A percentile compares a stretch with the other conserved stretches of the same genome.
phyloP scores from a whole-genome alignment of 2,329 filamentous ascomycete genomes.

The Cladorrhinum sp. region DNA sequence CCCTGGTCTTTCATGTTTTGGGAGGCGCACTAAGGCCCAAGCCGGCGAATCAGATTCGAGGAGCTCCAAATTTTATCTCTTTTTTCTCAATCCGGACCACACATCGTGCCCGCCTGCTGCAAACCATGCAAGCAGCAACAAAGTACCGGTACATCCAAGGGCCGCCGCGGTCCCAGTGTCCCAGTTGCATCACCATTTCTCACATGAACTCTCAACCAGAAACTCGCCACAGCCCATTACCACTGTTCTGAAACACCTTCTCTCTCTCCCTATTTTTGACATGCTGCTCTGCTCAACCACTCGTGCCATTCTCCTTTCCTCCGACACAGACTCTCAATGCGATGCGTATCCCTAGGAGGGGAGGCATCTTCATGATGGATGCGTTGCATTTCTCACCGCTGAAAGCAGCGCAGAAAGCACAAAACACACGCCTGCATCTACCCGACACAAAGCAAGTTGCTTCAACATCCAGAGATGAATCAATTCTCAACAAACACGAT shows the following conservation, averaged over 20 bases:
- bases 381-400: background rate
- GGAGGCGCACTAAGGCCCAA: slow-evolving; percentile 34
- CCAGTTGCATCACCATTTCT: background rate
- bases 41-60: slow-evolving; percentile 37
- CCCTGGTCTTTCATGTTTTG: slow-evolving; percentile 40
- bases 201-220: background rate
- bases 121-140: slow-evolving; percentile 9
- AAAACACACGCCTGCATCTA: background rate
- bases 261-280: slow-evolving; percentile 8
- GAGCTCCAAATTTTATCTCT: slow-evolving; percentile 40
- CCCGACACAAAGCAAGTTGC: background rate
- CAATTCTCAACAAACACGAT: background rate
- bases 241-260: background rate
- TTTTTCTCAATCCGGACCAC: slow-evolving; percentile 32
- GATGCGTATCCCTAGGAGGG: background rate
- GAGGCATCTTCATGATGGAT: too few species aligned
- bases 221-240: background rate
- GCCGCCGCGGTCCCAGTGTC: too few species aligned
- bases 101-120: slow-evolving; percentile 16
- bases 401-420: background rate
- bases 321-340: background rate
- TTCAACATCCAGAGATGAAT: background rate
- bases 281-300: background rate
- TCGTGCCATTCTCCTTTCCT: background rate
- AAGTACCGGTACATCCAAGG: slow-evolving; percentile 22